A percentile compares a stretch with the other conserved stretches of the same genome.
These are phyloP conservation scores for Orobanche coerulescens DNA, from an alignment of 257 asterid species.

Conservation along the genomic window DNA sequence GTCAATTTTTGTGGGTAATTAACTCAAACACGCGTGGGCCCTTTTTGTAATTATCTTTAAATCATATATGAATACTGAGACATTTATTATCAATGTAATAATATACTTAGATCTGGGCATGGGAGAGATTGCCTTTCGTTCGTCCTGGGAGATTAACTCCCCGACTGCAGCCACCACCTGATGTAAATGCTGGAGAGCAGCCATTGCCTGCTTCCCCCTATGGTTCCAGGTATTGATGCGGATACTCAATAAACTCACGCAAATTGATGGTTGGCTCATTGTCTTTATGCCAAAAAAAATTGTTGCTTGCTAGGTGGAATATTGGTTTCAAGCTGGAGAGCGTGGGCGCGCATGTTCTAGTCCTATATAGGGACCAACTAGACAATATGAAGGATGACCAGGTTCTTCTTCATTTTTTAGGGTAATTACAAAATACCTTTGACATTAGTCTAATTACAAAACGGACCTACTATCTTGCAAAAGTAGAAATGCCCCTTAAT, in stretches of 20 bases:
- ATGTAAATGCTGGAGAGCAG: slow-evolving; percentile 36
- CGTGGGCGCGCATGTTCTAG: slow-evolving; percentile 55
- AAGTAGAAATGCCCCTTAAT: background rate
- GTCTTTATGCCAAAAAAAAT: slow-evolving; percentile 5
- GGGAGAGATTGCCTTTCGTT: slow-evolving; percentile 75
- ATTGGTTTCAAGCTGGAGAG: slow-evolving; percentile 79
- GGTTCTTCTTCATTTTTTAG: slow-evolving; percentile 26
- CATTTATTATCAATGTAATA: slow-evolving; percentile 11
- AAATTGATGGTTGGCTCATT: background rate
- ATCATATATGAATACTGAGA: background rate
- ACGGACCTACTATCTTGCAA: background rate
- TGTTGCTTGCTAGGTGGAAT: slow-evolving; percentile 54
- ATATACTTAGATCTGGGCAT: slow-evolving; percentile 59
- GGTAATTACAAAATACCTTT: background rate
- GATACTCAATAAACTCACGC: slow-evolving; percentile 1
- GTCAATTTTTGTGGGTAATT: too few species aligned
- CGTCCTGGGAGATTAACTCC: slow-evolving; percentile 81
- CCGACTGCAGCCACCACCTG: slow-evolving; percentile 44
- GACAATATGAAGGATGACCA: slow-evolving; percentile 62
- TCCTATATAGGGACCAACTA: slow-evolving; percentile 44
- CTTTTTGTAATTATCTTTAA: too few species aligned
- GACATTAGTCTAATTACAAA: background rate
- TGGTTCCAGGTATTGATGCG: slow-evolving; percentile 54
- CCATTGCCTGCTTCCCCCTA: slow-evolving; percentile 61
- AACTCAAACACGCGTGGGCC: too few species aligned